Base-by-base conservation (phyloP, 345 rosid species). In the Clausena lansium region DNA sequence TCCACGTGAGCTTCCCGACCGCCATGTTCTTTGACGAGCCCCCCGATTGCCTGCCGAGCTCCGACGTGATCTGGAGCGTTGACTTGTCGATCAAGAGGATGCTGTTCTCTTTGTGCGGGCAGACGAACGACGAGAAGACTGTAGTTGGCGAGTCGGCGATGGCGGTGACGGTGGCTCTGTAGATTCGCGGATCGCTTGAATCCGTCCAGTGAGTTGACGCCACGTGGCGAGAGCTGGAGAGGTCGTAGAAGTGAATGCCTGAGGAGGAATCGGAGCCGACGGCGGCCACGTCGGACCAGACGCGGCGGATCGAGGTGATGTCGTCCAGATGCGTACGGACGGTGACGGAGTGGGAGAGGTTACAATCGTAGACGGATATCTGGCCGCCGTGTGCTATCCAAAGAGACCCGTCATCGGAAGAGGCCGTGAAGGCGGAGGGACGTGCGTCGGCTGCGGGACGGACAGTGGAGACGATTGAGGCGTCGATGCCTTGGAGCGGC, bases 381-480 rank as follows among this genome's bases (percentile, higher is more conserved):
- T 91, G 97, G 32, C 99, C 99, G 0, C 98, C 98, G 76, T 95
- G 99, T 41, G 96, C 97, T 38, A 93, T 87, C 93, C 94, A 93
- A 35, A 95, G 36, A 19, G 97, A 93, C 50, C 91, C 93, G 32
- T 92, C 97, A 27, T 84, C 92, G 1, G 79, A 83, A 2, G 81
- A 91, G 6, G 94, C 90, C 7, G 93, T 85, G 80, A 92, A 89
- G 54, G 92, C 79, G 36, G 99, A 89, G 5, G 96, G 86, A 4
- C 89, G 52, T 39, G 90, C 93, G 35, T 93, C 98, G 2, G 93
- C 76, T 1, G 96, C 90, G 1, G 98, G 98, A 45, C 66, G 65
- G 70, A 95, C 67, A 59, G 94, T 92, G 82, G 90, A 74, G 69
- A 81, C 86, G 0, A 89, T 70, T 25, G 99, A 85, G 8, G 98